These are phyloP conservation scores for Leptodontidium sp. DNA, from an alignment of 2,329 filamentous ascomycete species.

Conservation along the genomic window DNA sequence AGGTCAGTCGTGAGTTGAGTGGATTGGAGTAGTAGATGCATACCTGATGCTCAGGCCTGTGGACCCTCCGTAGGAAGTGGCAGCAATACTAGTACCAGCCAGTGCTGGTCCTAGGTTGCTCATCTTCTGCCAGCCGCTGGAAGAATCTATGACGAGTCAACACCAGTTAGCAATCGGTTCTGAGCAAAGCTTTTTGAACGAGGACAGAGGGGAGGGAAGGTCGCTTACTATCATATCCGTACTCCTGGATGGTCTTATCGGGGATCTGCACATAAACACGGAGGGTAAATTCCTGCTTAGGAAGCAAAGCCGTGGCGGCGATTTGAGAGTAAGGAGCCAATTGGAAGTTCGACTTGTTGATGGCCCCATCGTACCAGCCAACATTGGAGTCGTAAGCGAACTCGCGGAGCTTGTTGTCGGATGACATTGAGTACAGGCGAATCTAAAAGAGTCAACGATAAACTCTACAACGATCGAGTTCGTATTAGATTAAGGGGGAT, in stretches of 20 bases:
- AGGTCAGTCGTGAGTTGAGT: not conserved
- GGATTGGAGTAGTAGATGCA: not conserved
- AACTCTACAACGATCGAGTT: too few species aligned
- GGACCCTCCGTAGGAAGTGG: not conserved
- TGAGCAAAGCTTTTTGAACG: too few species aligned
- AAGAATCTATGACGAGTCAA: not conserved
- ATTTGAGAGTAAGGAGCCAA: conserved; percentile 23
- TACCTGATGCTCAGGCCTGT: conserved; percentile 21
- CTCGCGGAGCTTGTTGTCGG: conserved; percentile 23
- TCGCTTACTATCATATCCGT: conserved; percentile 17
- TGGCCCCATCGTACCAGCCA: conserved; percentile 22
- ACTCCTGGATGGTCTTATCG: conserved; percentile 25
- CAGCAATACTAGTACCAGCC: conserved; percentile 19
- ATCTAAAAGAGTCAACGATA: not conserved
- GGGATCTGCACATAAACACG: conserved; percentile 21
- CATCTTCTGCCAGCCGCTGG: conserved; percentile 21
- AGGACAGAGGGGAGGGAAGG: not conserved
- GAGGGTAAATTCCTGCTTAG: not conserved
- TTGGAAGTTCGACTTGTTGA: conserved; percentile 10
- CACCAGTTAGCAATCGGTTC: not conserved
- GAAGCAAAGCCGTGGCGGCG: conserved; percentile 15
- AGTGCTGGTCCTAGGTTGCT: conserved; percentile 20
- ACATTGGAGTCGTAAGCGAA: conserved; percentile 14
- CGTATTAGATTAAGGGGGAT: too few species aligned
- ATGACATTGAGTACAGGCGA: conserved; percentile 22